Conservation (phyloP, 208 protist genomes). For the Leishmania arabica region DNA sequence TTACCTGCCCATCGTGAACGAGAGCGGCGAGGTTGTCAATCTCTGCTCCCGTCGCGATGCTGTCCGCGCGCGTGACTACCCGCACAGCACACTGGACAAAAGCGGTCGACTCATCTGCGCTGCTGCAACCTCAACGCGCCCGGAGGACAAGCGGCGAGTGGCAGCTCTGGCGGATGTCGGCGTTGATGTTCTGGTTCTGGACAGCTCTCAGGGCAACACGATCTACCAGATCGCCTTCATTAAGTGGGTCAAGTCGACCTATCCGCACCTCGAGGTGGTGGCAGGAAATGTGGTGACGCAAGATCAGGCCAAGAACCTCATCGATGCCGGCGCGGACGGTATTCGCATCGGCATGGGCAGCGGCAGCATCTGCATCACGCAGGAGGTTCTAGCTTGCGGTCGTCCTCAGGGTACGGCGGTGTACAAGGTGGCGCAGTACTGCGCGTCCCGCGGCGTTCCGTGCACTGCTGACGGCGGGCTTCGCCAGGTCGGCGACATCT, state of each 20-base stretch:
- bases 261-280: constrained; percentile 87
- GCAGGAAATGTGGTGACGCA: constrained; percentile 98
- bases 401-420: constrained; percentile 96
- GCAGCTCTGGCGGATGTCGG: constrained; percentile 85
- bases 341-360: constrained; percentile 98
- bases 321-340: constrained; percentile 96
- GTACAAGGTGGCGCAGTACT: constrained; percentile 92
- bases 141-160: constrained; percentile 89
- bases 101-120: constrained; percentile 83
- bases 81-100: constrained; percentile 83
- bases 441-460: constrained; percentile 89
- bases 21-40: constrained; percentile 89
- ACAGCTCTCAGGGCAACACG: constrained; percentile 97
- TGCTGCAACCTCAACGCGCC: constrained; percentile 92
- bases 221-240: constrained; percentile 97
- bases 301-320: constrained; percentile 96
- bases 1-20: constrained; percentile 97
- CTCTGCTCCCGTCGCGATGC: constrained; percentile 91
- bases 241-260: constrained; percentile 92
- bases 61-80: constrained; percentile 79
- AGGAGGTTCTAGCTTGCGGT: constrained; percentile 95
- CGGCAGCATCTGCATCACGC: constrained; percentile 98
- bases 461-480: constrained; percentile 96
- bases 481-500: constrained; percentile 94
- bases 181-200: constrained; percentile 94